These are phyloP conservation scores for Ilex asprella DNA, from an alignment of 257 asterid species.

Conservation along the genomic window DNA sequence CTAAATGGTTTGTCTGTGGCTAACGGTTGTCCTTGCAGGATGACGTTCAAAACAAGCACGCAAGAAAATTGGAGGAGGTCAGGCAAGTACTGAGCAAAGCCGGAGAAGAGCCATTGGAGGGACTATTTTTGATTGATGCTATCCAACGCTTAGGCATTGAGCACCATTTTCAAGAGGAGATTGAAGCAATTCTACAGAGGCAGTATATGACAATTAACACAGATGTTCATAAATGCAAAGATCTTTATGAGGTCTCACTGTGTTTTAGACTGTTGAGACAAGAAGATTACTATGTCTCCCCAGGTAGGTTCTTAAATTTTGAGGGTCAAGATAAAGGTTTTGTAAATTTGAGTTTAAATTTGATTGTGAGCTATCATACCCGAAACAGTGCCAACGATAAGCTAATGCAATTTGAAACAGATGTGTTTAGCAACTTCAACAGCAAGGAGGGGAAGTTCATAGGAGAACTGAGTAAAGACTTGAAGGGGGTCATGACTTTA, in stretches of 20 bases:
- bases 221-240: neutral
- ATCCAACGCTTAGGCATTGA: constrained; percentile 7
- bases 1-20: too few relatives aligned
- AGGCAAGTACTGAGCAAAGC: neutral
- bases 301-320: neutral
- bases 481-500: constrained; percentile 11
- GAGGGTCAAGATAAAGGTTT: neutral
- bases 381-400: neutral
- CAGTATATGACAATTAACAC: neutral
- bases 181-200: neutral
- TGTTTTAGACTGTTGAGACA: constrained; percentile 12
- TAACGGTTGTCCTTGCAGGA: neutral
- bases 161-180: constrained; percentile 6
- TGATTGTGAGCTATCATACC: too few relatives aligned
- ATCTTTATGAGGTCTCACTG: constrained; percentile 1
- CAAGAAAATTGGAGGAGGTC: neutral
- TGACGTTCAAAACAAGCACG: neutral
- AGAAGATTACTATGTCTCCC: neutral
- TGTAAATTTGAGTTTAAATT: neutral
- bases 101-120: neutral
- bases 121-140: constrained; percentile 1
- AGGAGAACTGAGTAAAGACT: neutral
- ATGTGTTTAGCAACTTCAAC: neutral
- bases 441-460: neutral
- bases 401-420: neutral